A percentile compares a stretch with the other conserved stretches of the same genome.
phyloP scores from a whole-genome alignment of 1,139 yeast species.

The Diutina neorugosa region DNA sequence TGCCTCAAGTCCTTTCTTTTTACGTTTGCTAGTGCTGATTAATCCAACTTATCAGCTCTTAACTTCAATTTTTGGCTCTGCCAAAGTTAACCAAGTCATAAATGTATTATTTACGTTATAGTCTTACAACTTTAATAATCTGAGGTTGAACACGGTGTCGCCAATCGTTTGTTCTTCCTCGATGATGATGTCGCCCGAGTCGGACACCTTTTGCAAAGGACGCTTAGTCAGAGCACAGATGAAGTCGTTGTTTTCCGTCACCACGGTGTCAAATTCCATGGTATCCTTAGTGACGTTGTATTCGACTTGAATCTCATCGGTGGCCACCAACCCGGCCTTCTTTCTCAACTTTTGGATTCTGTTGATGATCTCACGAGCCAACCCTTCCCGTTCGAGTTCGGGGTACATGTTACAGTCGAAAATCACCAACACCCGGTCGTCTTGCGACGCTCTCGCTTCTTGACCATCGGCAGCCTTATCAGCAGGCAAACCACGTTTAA shows the following conservation, averaged over 20 bases:
- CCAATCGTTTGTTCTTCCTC: conserved; percentile 88
- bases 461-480: conserved; percentile 51
- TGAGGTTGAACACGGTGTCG: conserved; percentile 70
- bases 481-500: conserved; percentile 73
- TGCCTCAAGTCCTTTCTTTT: conserved; percentile 9
- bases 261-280: conserved; percentile 52
- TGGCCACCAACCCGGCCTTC: conserved; percentile 88
- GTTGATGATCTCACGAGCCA: conserved; percentile 91
- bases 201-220: conserved; percentile 34
- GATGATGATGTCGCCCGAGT: conserved; percentile 40
- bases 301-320: conserved; percentile 89
- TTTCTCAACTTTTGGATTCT: conserved; percentile 96
- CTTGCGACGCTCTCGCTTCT: conserved; percentile 80
- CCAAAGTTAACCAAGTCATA: not conserved
- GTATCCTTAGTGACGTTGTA: conserved; percentile 63
- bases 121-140: conserved; percentile 51
- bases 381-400: conserved; percentile 84
- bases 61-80: not conserved
- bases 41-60: too few relatives aligned
- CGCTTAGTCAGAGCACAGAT: conserved; percentile 69
- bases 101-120: not conserved
- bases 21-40: not conserved
- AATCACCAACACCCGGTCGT: conserved; percentile 56
- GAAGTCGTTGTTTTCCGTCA: conserved; percentile 53
- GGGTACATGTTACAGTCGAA: conserved; percentile 82